Evolutionary conservation across 1,284 basidiomycete species (phyloP), one percentile per base, ranked within the genome.

Genomic region (Rhodotorula mucilaginosa): DNA sequence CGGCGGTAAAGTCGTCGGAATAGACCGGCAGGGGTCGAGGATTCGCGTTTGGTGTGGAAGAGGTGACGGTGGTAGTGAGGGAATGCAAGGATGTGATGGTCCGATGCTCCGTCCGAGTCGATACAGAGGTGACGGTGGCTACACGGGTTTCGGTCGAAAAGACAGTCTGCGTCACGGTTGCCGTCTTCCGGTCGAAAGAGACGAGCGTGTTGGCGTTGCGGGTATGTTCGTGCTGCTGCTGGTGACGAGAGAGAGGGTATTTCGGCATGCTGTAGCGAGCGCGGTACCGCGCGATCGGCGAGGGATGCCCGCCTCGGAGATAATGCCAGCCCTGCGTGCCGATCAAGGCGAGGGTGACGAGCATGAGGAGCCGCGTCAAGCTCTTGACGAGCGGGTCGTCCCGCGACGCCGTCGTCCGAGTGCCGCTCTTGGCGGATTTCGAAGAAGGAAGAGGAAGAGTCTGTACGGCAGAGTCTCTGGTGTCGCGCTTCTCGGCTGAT

Each of bases 1-100:
- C 54, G 54, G 54, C 54, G n/a, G 54, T 56, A 29, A 56, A 56
- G 54, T 56, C 54, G 54, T 56, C 54, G n/a, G n/a, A 29, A 31
- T 56, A 56, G 29, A 56, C 29, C 26, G 54, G 54, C 23, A 16
- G 16, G 12, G 54, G 54, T 16, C 54, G 54, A 29, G 26, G 54
- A 8, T n/a, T n/a, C 16, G 54, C 4, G 7, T 23, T 52, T 29
- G 54, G 54, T 18, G 26, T 31, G 26, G 54, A 26, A 10, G 51
- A 21, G 10, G n/a, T 13, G 51, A n/a, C 51, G 51, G 51, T 21
- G 10, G 54, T 56, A 13, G n/a, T 29, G 54, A 56, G 54, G 26
- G 54, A 26, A 18, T 56, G 54, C 54, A 56, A 15, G 2, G 54
- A 56, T 3, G 54, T 56, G n/a, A 56, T 26, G 26, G 54, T 56